Conservation (phyloP, 805 yeast species). For the Lachancea meyersii region DNA sequence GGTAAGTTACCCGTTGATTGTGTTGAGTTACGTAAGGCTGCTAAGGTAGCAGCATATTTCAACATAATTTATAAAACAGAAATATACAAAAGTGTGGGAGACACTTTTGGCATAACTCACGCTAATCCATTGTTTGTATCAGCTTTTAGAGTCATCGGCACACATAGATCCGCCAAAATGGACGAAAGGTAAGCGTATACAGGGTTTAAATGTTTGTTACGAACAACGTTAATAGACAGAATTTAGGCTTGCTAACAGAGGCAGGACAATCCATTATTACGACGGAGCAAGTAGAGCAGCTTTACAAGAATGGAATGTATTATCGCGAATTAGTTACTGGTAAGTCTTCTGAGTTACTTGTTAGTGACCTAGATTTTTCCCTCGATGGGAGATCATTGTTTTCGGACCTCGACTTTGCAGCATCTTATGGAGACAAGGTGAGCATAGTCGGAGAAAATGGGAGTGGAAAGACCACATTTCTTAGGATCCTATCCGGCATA, state of each 20-base stretch:
- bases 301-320: slow-evolving; percentile 12
- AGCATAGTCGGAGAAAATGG: slow-evolving; percentile 47
- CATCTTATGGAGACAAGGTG: slow-evolving; percentile 25
- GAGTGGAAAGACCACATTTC: slow-evolving; percentile 46
- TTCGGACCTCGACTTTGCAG: slow-evolving; percentile 13
- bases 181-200: too few relatives aligned
- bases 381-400: slow-evolving; percentile 13
- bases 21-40: too few relatives aligned
- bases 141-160: too few relatives aligned
- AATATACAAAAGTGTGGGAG: too few relatives aligned
- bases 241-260: neutral
- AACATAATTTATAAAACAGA: too few relatives aligned
- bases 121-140: too few relatives aligned
- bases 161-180: too few relatives aligned
- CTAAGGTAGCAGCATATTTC: too few relatives aligned
- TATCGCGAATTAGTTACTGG: slow-evolving; percentile 13
- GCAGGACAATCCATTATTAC: neutral
- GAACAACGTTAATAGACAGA: too few relatives aligned
- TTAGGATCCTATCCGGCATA: slow-evolving; percentile 41
- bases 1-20: too few relatives aligned
- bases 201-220: too few relatives aligned
- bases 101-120: too few relatives aligned
- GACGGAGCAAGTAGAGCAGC: neutral
- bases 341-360: slow-evolving; percentile 11
- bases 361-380: slow-evolving; percentile 11